A percentile compares a stretch with the other conserved stretches of the same genome.
phyloP scores from a whole-genome alignment of 2,329 filamentous ascomycete species.

The Colletotrichum tamarilloi region DNA sequence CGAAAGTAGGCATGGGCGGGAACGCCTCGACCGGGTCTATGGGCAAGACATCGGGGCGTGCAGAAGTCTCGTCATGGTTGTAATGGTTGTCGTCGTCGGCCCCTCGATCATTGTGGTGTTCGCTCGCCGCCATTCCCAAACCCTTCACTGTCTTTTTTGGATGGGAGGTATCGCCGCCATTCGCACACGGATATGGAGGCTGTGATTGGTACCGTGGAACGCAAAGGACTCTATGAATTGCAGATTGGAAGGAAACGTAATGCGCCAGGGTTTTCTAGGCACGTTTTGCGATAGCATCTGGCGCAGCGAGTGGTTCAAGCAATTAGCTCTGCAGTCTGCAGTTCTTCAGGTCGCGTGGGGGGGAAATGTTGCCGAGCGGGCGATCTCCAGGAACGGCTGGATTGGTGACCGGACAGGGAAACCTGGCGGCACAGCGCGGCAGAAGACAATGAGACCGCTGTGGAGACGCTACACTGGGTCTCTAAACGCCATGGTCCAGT shows the following conservation, averaged over 20 bases:
- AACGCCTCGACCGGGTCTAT: conserved; percentile 25
- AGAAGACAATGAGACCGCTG: background rate
- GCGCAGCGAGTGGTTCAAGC: background rate
- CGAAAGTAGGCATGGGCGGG: conserved; percentile 26
- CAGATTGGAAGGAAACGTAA: background rate
- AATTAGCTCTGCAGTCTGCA: conserved; percentile 30
- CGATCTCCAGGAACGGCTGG: conserved; percentile 2
- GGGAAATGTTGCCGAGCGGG: background rate
- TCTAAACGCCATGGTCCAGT: background rate
- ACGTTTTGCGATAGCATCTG: background rate
- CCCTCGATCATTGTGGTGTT: conserved; percentile 8
- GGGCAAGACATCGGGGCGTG: background rate
- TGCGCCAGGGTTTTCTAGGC: background rate
- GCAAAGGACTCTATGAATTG: background rate
- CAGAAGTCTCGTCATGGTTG: conserved; percentile 12
- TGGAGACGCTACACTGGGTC: background rate
- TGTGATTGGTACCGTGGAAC: background rate
- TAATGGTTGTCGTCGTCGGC: conserved; percentile 25
- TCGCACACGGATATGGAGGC: conserved; percentile 1
- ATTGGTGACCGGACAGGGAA: conserved; percentile 12
- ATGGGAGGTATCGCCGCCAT: conserved; percentile 25
- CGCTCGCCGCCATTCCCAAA: conserved; percentile 29
- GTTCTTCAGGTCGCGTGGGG: conserved; percentile 25
- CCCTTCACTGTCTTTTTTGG: conserved; percentile 28
- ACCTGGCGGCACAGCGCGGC: conserved; percentile 1